phyloP scores from a whole-genome alignment of 768 basidiomycete species.

The Tubosaeta sp. region DNA sequence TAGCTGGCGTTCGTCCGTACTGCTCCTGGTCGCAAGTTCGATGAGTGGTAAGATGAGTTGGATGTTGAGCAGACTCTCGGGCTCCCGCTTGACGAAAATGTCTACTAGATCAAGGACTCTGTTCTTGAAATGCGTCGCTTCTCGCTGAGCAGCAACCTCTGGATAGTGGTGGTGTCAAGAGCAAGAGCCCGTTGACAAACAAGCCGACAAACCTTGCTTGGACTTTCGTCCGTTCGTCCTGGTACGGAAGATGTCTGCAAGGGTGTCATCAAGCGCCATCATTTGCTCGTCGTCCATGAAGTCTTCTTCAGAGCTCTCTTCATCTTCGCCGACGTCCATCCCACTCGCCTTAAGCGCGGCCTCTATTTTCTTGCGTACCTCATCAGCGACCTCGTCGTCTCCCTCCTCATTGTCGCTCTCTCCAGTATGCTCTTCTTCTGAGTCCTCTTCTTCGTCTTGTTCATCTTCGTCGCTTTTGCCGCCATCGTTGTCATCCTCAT shows the following conservation, averaged over 20 bases:
- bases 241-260: constrained; percentile 80
- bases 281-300: constrained; percentile 97
- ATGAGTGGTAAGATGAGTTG: constrained; percentile 73
- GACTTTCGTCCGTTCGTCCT: constrained; percentile 56
- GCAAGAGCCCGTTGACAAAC: not conserved
- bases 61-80: constrained; percentile 64
- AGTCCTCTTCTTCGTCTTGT: constrained; percentile 32
- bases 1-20: constrained; percentile 81
- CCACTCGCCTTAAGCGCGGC: constrained; percentile 59
- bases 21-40: constrained; percentile 62
- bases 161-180: not conserved
- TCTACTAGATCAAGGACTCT: constrained; percentile 95
- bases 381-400: constrained; percentile 42
- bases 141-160: constrained; percentile 72
- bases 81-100: constrained; percentile 71
- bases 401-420: constrained; percentile 43
- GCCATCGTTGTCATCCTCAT: constrained; percentile 6
- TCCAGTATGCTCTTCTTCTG: constrained; percentile 30
- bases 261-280: constrained; percentile 92
- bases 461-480: constrained; percentile 28
- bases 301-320: constrained; percentile 54
- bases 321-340: constrained; percentile 49
- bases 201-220: constrained; percentile 53
- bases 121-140: constrained; percentile 95
- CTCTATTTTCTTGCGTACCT: constrained; percentile 65